Evolutionary conservation across 1,139 yeast genomes (phyloP).

Genomic region (Hansenula sp.): DNA sequence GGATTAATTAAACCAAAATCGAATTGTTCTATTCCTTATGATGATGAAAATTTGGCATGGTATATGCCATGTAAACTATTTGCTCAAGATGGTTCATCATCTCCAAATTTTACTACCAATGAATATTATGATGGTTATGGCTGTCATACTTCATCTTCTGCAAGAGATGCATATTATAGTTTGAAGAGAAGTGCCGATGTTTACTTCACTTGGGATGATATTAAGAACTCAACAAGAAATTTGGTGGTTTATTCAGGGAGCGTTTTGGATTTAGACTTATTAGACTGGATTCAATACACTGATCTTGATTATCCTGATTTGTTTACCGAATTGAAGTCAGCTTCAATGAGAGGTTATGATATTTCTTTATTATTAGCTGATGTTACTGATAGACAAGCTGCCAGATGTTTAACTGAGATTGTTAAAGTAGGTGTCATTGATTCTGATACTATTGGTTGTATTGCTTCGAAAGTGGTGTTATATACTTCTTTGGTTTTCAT

Average conservation of each 20-base stretch:
- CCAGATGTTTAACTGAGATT: constrained; percentile 83
- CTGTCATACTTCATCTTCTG: constrained; percentile 74
- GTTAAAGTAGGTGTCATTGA: constrained; percentile 87
- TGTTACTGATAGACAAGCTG: constrained; percentile 64
- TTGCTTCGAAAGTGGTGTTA: constrained; percentile 83
- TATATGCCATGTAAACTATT: constrained; percentile 88
- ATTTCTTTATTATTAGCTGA: constrained; percentile 73
- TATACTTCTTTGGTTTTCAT: constrained; percentile 80
- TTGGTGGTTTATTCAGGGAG: constrained; percentile 85
- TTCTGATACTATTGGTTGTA: constrained; percentile 91
- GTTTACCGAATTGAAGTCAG: constrained; percentile 60
- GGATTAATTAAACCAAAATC: constrained; percentile 72
- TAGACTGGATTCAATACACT: constrained; percentile 68
- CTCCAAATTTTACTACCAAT: constrained; percentile 52
- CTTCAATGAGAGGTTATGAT: constrained; percentile 71
- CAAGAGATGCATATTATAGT: constrained; percentile 65
- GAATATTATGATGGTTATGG: constrained; percentile 80
- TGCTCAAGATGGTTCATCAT: constrained; percentile 64
- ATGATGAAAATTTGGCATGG: constrained; percentile 73
- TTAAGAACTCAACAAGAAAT: constrained; percentile 65
- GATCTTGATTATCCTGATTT: constrained; percentile 71
- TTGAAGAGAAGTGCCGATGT: constrained; percentile 69
- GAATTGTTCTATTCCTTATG: constrained; percentile 66
- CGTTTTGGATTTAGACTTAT: constrained; percentile 74
- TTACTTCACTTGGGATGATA: constrained; percentile 87